Conservation (phyloP, 2,329 filamentous ascomycete genomes). For the Berkeleyomyces basicola region DNA sequence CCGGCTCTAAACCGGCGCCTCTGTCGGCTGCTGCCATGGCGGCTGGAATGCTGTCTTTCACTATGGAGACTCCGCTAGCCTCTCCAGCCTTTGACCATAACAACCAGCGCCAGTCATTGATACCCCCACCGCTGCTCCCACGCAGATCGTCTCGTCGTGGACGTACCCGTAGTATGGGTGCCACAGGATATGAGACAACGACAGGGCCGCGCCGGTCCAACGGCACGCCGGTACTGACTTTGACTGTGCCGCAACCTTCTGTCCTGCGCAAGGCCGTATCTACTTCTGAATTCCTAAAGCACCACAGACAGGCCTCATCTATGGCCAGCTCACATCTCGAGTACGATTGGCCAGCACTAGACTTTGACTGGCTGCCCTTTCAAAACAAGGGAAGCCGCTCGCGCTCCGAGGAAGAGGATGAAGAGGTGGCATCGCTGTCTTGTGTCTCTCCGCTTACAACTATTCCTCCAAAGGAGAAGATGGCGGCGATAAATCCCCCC, state of each 20-base stretch:
- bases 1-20: not conserved
- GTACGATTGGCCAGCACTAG: not conserved
- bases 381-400: not conserved
- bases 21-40: not conserved
- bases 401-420: not conserved
- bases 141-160: slow-evolving; percentile 9
- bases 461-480: not conserved
- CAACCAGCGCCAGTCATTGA: slow-evolving; percentile 1
- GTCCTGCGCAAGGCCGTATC: slow-evolving; percentile 1
- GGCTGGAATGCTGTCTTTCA: not conserved
- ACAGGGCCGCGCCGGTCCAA: not conserved
- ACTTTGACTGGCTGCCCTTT: slow-evolving; percentile 1
- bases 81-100: not conserved
- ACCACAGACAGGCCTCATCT: not conserved
- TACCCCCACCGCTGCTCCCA: slow-evolving; percentile 1
- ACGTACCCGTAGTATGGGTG: not conserved
- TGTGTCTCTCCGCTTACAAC: not conserved
- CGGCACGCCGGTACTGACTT: not conserved
- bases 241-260: not conserved
- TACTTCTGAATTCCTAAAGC: not conserved
- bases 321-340: not conserved
- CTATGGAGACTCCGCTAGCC: not conserved
- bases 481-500: not conserved
- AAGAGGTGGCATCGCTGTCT: not conserved
- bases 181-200: not conserved